A percentile compares a stretch with the other conserved stretches of the same genome.
phyloP scores from a whole-genome alignment of 441 rosid genomes.

The Daphne laureola region DNA sequence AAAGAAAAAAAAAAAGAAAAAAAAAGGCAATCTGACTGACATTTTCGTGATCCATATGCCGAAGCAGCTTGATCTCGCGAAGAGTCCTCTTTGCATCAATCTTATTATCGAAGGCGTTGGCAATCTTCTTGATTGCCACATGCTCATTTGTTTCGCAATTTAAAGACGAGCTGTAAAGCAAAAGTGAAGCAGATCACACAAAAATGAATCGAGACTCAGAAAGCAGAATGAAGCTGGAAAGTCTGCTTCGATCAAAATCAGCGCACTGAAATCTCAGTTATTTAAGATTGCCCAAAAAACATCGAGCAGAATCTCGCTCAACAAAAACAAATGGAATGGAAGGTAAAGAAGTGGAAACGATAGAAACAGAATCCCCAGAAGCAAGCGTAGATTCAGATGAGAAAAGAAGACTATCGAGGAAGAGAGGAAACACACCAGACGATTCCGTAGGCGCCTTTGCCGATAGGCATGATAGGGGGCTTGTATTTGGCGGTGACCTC shows the following conservation, averaged over 20 bases:
- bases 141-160: slow-evolving; percentile 70
- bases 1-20: not conserved
- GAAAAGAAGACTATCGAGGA: too few species aligned
- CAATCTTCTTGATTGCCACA: slow-evolving; percentile 80
- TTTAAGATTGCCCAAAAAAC: not conserved
- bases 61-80: slow-evolving; percentile 89
- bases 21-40: slow-evolving; percentile 44
- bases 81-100: slow-evolving; percentile 83
- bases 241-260: not conserved
- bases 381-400: not conserved
- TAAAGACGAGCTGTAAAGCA: slow-evolving; percentile 44
- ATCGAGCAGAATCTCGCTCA: not conserved
- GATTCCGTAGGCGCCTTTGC: slow-evolving; percentile 87
- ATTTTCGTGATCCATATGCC: slow-evolving; percentile 86
- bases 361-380: too few species aligned
- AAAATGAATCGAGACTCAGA: not conserved
- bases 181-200: not conserved
- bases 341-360: slow-evolving; percentile 1
- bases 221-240: not conserved
- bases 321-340: slow-evolving; percentile 12
- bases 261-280: not conserved
- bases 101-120: slow-evolving; percentile 61
- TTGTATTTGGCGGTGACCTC: slow-evolving; percentile 92
- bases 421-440: slow-evolving; percentile 43
- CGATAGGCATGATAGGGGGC: slow-evolving; percentile 89